These are phyloP conservation scores for Globisporangium takayamanum DNA, from an alignment of 352 stramenopile genomes.

Conservation along the genomic window DNA sequence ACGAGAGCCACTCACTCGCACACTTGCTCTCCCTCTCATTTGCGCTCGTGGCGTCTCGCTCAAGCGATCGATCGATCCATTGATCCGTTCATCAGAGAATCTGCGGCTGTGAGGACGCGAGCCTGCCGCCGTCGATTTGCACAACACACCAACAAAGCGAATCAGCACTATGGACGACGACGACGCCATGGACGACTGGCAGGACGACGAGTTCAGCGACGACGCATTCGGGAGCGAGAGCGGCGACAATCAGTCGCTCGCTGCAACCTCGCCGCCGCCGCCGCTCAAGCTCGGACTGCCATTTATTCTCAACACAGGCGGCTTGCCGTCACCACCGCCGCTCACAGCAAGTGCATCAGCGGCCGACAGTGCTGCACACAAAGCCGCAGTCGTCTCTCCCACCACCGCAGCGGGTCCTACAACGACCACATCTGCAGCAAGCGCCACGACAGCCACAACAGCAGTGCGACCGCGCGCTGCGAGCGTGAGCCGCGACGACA, in stretches of 20 bases:
- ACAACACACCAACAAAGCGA: background rate
- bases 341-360: background rate
- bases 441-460: background rate
- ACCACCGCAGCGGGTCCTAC: background rate
- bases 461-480: background rate
- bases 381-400: too few species aligned
- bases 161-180: background rate
- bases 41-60: too few species aligned
- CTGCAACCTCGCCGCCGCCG: background rate
- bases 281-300: constrained; percentile 8
- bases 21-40: too few species aligned
- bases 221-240: background rate
- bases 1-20: too few species aligned
- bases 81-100: too few species aligned
- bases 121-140: background rate
- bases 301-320: constrained; percentile 11
- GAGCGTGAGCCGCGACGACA: constrained; percentile 6
- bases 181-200: background rate
- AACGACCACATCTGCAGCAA: background rate
- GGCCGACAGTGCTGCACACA: too few species aligned
- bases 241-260: background rate
- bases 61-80: too few species aligned
- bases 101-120: too few species aligned
- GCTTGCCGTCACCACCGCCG: background rate
- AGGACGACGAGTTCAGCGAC: background rate